Evolutionary conservation across 148 eudicot genomes (phyloP), one percentile per base, ranked within the genome.

Genomic region (Fagopyrum tataricum): DNA sequence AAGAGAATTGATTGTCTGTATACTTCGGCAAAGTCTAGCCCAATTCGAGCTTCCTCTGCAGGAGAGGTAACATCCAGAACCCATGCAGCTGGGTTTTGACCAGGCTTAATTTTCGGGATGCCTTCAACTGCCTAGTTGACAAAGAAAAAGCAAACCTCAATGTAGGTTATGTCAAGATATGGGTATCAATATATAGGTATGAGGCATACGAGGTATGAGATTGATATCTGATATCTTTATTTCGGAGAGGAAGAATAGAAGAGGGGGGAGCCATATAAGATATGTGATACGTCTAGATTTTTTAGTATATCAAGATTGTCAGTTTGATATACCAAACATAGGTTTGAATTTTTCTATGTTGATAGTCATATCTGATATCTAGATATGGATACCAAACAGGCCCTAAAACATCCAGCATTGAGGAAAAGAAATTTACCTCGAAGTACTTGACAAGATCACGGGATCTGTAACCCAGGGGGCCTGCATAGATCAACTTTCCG

Each of bases 21-120:
- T 76, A 89, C 76, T 66, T 89, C 88, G 44, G 91, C 77, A 81
- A 89, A 87, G 70, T 89, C 87, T 2, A 87, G 58, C 43, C 85
- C 89, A 40, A 89, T 81, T 42, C 83, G 91, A 72, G 59, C 77
- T 87, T 87, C 94, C 84, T 85, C 94, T 74, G 89, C 77, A 48
- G 89, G 80, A 79, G 88, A 87, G 73, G 94, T 84, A 72, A 87
- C 74, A 68, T 89, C 94, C 61, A 89, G 84, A 71, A 89, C 83
- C 94, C 94, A 89, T n/a, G 94, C 83, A 75, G 94, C 94, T 58
- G 94, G 94, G 75, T 89, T 89, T 72, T 76, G 82, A 5, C 91
- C 91, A 61, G 83, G 76, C 74, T 79, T 83, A 76, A 87, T 84
- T 43, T 76, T 82, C 4, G 83, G 82, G 42, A 87, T 89, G 77